Conservation (phyloP, 768 basidiomycete genomes). For the Termitomyces sp. region DNA sequence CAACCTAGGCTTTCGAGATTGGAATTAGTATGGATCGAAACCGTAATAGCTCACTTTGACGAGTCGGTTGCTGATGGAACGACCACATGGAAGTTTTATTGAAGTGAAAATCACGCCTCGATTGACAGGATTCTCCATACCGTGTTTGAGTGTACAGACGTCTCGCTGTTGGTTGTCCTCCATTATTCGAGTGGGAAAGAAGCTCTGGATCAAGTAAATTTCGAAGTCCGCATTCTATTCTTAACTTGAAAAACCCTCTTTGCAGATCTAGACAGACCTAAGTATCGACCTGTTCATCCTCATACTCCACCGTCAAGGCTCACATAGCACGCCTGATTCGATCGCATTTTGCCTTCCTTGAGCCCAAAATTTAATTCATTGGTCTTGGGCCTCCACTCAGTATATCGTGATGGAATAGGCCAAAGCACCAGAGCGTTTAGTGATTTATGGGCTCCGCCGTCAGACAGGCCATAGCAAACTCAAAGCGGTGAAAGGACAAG, state of each 20-base stretch:
- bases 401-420: background rate
- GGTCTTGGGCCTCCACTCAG: background rate
- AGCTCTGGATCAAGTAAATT: background rate
- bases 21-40: background rate
- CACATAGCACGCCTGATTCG: background rate
- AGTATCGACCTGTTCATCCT: background rate
- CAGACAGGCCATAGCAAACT: background rate
- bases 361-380: background rate
- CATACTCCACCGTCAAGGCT: background rate
- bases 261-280: too few relatives aligned
- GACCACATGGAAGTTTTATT: slow-evolving; percentile 36
- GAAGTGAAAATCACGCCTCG: slow-evolving; percentile 17
- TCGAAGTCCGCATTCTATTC: slow-evolving; percentile 9
- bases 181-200: background rate
- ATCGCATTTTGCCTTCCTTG: background rate
- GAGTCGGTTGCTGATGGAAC: slow-evolving; percentile 40
- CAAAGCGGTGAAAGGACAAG: background rate
- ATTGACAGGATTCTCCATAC: background rate
- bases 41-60: slow-evolving; percentile 40
- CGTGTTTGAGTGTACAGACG: background rate
- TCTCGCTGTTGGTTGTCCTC: background rate
- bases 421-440: background rate
- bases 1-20: slow-evolving; percentile 47
- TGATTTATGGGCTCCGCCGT: background rate
- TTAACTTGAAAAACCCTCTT: too few relatives aligned